Base-by-base conservation (phyloP, 1,284 basidiomycete genomes). In the Erythrobasidium hasegawianum region DNA sequence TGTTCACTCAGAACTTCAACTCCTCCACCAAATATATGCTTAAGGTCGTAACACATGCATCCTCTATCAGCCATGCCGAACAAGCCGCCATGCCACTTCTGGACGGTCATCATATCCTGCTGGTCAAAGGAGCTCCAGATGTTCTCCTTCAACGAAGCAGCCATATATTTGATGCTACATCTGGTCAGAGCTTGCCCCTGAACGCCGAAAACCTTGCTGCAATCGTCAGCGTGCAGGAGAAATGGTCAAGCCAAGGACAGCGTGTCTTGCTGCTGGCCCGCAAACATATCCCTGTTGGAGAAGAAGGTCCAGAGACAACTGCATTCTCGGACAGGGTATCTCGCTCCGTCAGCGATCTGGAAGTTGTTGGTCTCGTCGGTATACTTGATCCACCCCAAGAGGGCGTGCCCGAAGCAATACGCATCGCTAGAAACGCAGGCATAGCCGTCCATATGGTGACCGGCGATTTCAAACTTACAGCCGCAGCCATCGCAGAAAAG, bases 361-460 rank as follows among this genome's bases (percentile, higher is more conserved):
- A 81, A 22, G 77, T 86, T 49, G 81, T 87, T 47, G 86, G 85
- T 8, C 78, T 87, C 3, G 79, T 86, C 10, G 85, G 84, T 0
- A 79, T 87, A 61, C 81, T 85, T 57, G 86, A 87, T 70, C 86
- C 86, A 1, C 82, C 84, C 1, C 81, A 83, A 45, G 75, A 79
- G 10, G 85, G 87, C 70, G 85, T 85, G 20, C 79, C 80, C 20
- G 81, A 83, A 29, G 77, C 81, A 64, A 82, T 76, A 79, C 80
- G 73, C 2, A 79, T 78, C 39, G 82, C 83, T 70, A 29, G 62
- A 39, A 29, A 24, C 16, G 57, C 54, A 2, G 85, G 85, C 7
- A 83, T 85, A 55, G 79, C 85, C 20, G 84, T 87, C 71, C 83
- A 84, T 73, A 85, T 87, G 81, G 85, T 88, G 62, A 87, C 86